Base-by-base conservation (phyloP, 2,329 filamentous ascomycete genomes). In the Blastomyces parvus region DNA sequence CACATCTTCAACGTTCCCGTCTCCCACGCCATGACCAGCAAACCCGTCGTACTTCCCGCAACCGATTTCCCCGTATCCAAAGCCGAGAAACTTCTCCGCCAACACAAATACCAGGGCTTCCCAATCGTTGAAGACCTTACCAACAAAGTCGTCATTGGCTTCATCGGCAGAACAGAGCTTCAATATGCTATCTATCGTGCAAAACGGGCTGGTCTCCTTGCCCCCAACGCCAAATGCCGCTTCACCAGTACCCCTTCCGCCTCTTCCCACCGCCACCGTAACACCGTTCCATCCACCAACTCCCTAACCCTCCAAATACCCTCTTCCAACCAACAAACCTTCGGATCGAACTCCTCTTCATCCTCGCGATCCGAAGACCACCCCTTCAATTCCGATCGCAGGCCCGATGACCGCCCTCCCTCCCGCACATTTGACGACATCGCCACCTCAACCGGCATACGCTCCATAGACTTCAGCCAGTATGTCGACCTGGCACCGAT, bases 1-100 rank as follows among this genome's bases (percentile, higher is more conserved):
- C 92, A 97, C 76, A 92, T 92, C 61, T 97, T 97, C 75, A 93
- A 92, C 57, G 92, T 97, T 0, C 89, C 94, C 0, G 94, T 97
- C 11, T 94, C 90, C 0, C 85, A 90, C 66, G 90, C 90, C 67
- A 97, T 97, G 92, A 92, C 87, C 0, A 84, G 83, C 2, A 84
- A 89, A 60, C 83, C 92, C 0, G 85, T 90, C 2, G 85, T 86
- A 0, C 82, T 99, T 8, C 88, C 91, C 0, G 84, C 87, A 0
- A 83, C 83, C 0, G 92, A 90, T 42, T 82, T 95, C 69, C 86
- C 85, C 1, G 80, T 99, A 19, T 83, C 83, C n/a, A 83, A 90
- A 52, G 80, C 96, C 17, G 91, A 97, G 76, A 80, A 84, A 50
- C 80, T 96, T 1, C 82, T 97, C 33, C 81, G 82, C 27, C 86